phyloP scores from a whole-genome alignment of 768 basidiomycete genomes.

The Russula virescens region DNA sequence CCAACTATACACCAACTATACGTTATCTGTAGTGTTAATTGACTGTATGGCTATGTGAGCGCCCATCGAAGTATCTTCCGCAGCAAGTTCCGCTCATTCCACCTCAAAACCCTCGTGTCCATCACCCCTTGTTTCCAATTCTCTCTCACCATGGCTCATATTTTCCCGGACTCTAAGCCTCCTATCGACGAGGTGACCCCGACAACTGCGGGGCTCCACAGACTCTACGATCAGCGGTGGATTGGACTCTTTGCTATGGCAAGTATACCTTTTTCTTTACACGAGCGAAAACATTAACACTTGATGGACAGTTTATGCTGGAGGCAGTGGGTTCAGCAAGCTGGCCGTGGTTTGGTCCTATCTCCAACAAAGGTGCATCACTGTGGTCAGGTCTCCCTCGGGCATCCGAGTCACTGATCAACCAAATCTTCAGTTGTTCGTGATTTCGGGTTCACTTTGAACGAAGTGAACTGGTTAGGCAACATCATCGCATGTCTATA shows the following conservation, averaged over 20 bases:
- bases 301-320: constrained; percentile 45
- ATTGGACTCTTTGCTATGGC: constrained; percentile 59
- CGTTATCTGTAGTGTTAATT: too few relatives aligned
- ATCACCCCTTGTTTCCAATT: too few relatives aligned
- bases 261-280: constrained; percentile 22
- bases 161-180: too few relatives aligned
- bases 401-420: neutral
- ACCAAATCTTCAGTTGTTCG: constrained; percentile 39
- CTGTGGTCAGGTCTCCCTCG: neutral
- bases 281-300: neutral
- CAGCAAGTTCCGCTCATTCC: too few relatives aligned
- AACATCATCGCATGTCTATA: constrained; percentile 62
- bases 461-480: constrained; percentile 77
- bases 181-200: neutral
- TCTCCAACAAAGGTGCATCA: constrained; percentile 55
- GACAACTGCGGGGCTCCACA: constrained; percentile 35
- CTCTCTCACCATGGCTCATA: too few relatives aligned
- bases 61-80: too few relatives aligned
- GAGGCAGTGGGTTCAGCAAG: constrained; percentile 56
- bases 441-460: constrained; percentile 63
- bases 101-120: too few relatives aligned
- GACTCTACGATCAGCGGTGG: constrained; percentile 66
- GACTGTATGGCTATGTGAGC: too few relatives aligned
- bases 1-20: too few relatives aligned
- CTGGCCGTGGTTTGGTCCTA: constrained; percentile 84